Percentiles rank a stretch among this genome's conserved stretches.
Conservation (phyloP, 805 yeast genomes). For the Candida tibetensis region DNA sequence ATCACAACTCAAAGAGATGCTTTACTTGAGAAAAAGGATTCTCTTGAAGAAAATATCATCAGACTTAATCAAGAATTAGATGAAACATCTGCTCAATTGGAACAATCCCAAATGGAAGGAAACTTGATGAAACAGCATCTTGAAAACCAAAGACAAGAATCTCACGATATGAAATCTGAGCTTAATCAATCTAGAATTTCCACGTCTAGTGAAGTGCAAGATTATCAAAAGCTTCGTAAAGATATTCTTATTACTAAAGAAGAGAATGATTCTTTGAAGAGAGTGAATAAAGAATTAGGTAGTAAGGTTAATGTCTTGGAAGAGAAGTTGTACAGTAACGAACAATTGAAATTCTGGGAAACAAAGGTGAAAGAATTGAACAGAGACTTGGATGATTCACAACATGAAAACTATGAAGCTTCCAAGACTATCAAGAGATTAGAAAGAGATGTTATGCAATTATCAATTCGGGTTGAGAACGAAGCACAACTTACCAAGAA, state of each 20-base stretch:
- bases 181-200: constrained; percentile 30
- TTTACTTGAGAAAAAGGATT: constrained; percentile 41
- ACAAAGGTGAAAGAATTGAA: constrained; percentile 54
- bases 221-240: constrained; percentile 40
- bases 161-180: constrained; percentile 33
- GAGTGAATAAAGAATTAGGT: constrained; percentile 50
- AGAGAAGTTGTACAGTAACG: constrained; percentile 45
- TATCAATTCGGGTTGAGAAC: constrained; percentile 49
- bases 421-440: constrained; percentile 48
- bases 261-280: constrained; percentile 64
- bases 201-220: constrained; percentile 28
- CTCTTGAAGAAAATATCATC: constrained; percentile 29
- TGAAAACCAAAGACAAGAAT: constrained; percentile 31
- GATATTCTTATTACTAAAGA: constrained; percentile 57
- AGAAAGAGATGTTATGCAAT: constrained; percentile 53
- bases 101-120: constrained; percentile 26
- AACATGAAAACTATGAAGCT: constrained; percentile 49
- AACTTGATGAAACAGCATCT: constrained; percentile 34
- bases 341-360: constrained; percentile 62
- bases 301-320: constrained; percentile 46
- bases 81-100: constrained; percentile 20
- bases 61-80: constrained; percentile 26
- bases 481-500: constrained; percentile 49
- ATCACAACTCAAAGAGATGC: constrained; percentile 62
- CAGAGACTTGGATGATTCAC: constrained; percentile 44